Evolutionary conservation across 1,139 yeast species (phyloP).

Genomic region (Nakaseomyces uthaithaninus): DNA sequence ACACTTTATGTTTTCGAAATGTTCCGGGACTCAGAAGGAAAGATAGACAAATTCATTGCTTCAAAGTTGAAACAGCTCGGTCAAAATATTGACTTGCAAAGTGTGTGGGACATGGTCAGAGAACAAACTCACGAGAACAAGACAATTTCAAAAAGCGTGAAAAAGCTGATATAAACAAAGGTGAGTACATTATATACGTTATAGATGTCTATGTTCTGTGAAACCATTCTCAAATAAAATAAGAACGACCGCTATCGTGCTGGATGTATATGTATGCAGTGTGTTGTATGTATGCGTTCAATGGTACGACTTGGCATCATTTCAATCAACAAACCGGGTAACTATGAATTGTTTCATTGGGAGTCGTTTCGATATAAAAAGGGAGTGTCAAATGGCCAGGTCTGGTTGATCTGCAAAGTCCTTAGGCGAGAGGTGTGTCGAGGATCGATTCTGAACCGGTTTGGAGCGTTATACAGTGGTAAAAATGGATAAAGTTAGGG

Average conservation of each 20-base stretch:
- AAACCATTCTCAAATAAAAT: too few relatives aligned
- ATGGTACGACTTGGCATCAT: too few relatives aligned
- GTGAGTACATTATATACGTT: too few relatives aligned
- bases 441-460: not conserved
- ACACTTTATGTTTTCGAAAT: slow-evolving; percentile 38
- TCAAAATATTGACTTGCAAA: slow-evolving; percentile 11
- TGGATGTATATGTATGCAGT: too few relatives aligned
- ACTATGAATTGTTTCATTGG: too few relatives aligned
- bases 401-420: not conserved
- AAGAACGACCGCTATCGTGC: too few relatives aligned
- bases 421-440: not conserved
- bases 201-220: too few relatives aligned
- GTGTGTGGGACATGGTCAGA: slow-evolving; percentile 17
- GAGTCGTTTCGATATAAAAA: not conserved
- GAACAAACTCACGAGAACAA: not conserved
- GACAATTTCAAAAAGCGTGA: not conserved
- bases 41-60: slow-evolving; percentile 32
- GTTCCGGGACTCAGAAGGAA: slow-evolving; percentile 34
- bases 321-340: too few relatives aligned
- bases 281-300: too few relatives aligned
- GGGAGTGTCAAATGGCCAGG: not conserved
- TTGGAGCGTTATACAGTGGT: not conserved
- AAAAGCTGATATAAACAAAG: not conserved
- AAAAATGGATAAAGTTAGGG: slow-evolving; percentile 32
- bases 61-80: slow-evolving; percentile 28